Conservation (phyloP, 2,329 filamentous ascomycete species). For the Zymoseptoria tritici region DNA sequence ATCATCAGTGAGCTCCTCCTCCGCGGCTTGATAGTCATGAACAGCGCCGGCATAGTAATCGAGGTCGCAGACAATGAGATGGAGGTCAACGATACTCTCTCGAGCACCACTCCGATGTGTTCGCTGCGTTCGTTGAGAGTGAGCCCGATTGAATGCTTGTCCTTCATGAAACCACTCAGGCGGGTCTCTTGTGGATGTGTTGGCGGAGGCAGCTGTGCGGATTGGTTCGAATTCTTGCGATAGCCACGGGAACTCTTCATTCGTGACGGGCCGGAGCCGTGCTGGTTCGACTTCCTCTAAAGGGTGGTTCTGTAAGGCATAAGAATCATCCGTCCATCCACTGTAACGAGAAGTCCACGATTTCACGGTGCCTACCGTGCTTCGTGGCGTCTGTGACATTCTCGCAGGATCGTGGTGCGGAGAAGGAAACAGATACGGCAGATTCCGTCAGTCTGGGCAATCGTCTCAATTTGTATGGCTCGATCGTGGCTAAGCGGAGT, state of each 20-base stretch:
- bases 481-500: background rate
- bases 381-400: conserved; percentile 26
- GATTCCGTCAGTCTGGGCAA: conserved; percentile 2
- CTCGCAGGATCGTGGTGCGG: conserved; percentile 6
- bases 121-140: conserved; percentile 14
- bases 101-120: conserved; percentile 22
- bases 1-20: conserved; percentile 23
- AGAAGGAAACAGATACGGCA: conserved; percentile 1
- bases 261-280: conserved; percentile 19
- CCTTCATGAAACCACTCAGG: conserved; percentile 28
- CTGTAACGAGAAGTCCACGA: conserved; percentile 27
- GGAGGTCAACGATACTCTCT: conserved; percentile 29
- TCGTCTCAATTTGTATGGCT: conserved; percentile 15
- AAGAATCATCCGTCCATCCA: conserved; percentile 23
- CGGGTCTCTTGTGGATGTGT: conserved; percentile 16
- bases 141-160: conserved; percentile 18
- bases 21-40: conserved; percentile 29
- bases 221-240: conserved; percentile 28
- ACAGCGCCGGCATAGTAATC: conserved; percentile 32
- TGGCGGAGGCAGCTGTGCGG: conserved; percentile 8
- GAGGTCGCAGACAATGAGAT: conserved; percentile 30
- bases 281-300: conserved; percentile 26
- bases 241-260: conserved; percentile 28
- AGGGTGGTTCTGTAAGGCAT: conserved; percentile 15
- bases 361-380: conserved; percentile 27